phyloP scores from a whole-genome alignment of 441 rosid genomes.

The Theobroma grandiflorum region DNA sequence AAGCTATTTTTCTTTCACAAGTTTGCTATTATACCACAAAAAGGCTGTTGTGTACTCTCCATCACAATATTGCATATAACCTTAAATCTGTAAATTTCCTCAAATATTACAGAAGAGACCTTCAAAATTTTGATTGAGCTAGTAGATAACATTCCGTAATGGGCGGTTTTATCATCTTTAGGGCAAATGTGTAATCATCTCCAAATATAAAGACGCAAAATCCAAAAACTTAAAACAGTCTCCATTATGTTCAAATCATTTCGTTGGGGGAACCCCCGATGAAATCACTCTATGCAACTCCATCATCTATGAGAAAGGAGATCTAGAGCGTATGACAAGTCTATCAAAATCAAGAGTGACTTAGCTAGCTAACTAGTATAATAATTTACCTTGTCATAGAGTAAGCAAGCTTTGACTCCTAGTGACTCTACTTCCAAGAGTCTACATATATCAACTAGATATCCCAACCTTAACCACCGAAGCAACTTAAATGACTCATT shows the following conservation, averaged over 20 bases:
- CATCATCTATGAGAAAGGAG: too few species aligned
- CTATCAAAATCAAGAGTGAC: not conserved
- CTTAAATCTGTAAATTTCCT: not conserved
- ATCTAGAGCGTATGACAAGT: not conserved
- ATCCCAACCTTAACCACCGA: conserved; percentile 5
- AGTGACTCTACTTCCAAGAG: not conserved
- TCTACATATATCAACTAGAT: not conserved
- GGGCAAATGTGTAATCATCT: not conserved
- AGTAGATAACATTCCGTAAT: not conserved
- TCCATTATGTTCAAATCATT: not conserved
- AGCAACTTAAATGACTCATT: not conserved
- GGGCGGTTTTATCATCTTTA: not conserved
- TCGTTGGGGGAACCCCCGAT: not conserved
- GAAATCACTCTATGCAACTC: not conserved
- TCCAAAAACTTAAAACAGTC: not conserved
- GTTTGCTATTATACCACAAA: not conserved
- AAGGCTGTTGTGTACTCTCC: not conserved
- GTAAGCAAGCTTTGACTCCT: not conserved
- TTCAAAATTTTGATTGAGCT: not conserved
- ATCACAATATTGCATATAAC: not conserved
- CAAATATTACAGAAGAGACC: not conserved
- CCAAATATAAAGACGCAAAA: not conserved
- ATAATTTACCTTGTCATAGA: not conserved
- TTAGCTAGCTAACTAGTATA: conserved; percentile 4
- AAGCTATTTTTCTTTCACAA: not conserved